Conservation (phyloP, 2,329 filamentous ascomycete species). For the Tolypocladium paradoxum region DNA sequence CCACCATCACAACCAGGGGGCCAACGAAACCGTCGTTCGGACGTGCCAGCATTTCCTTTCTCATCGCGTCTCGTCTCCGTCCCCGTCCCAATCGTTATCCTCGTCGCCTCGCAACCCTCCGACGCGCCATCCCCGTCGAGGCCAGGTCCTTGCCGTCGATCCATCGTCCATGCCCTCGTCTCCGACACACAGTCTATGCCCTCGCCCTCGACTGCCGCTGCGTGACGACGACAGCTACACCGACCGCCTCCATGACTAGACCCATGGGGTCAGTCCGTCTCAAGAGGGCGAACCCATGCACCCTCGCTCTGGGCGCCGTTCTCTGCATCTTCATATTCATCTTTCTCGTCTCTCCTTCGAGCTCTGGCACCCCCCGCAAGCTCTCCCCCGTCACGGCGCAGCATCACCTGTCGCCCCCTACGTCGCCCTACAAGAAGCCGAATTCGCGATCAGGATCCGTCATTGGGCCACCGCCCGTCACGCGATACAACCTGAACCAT, state of each 20-base stretch:
- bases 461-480: constrained; percentile 62
- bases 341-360: constrained; percentile 47
- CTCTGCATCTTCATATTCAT: constrained; percentile 63
- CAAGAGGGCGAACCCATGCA: constrained; percentile 70
- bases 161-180: neutral
- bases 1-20: neutral
- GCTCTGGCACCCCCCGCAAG: constrained; percentile 32
- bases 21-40: neutral
- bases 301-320: constrained; percentile 58
- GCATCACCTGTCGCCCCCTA: constrained; percentile 32
- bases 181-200: constrained; percentile 3
- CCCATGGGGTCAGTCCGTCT: constrained; percentile 58
- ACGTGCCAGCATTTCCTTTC: neutral
- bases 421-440: constrained; percentile 31
- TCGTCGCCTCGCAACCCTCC: neutral
- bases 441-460: constrained; percentile 18
- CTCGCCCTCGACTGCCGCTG: constrained; percentile 3
- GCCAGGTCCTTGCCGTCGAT: neutral
- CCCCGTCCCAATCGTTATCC: neutral
- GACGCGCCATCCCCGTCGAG: neutral
- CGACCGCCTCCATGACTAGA: constrained; percentile 35
- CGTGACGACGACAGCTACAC: constrained; percentile 1
- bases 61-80: neutral
- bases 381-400: constrained; percentile 35
- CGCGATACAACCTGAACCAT: constrained; percentile 91